Evolutionary conservation across 2,329 filamentous ascomycete species (phyloP), one percentile per base, ranked within the genome.

Genomic region (Emmonsiellopsis sp.): DNA sequence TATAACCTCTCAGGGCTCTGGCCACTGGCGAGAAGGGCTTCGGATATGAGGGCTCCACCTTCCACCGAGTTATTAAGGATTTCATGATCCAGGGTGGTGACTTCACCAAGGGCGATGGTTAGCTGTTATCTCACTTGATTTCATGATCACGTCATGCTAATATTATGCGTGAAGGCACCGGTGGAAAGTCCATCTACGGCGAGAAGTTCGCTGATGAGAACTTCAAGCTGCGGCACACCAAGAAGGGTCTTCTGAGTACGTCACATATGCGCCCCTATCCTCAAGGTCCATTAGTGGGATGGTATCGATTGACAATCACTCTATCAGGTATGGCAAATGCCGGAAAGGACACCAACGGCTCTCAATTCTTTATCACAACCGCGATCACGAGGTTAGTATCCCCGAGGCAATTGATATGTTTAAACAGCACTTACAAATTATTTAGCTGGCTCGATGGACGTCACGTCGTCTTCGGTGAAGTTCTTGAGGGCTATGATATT

Each of bases 61-160:
- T 86, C 77, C 83, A 86, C 75, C 81, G 83, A 64, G 81, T 86
- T 58, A 86, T 86, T 73, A 82, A 83, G 71, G 68, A 80, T 57
- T 86, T 86, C 71, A 85, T 86, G 82, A 83, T 86, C 58, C 82
- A 85, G 69, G 83, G 82, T 63, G 83, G 82, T 68, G 82, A 85
- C 67, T 85, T 85, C 69, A 85, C 82, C 59, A 76, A 74, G 32
- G 77, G 77, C 45, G 82, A 86, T 62, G 81, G 71, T 74, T 57
- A 57, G 64, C 60, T 36, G 14, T 21, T 9, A 3, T n/a, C 11
- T 5, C 21, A 27, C 21, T 27, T 27, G 21, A 27, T 27, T 27
- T 27, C 21, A 27, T 3, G 21, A 27, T 27, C 21, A 27, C 5
- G 21, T 42, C 27, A 34, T 52, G 10, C 14, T 40, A 51, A 54